Base-by-base conservation (phyloP, 148 eudicot species). In the Selenicereus undatus region DNA sequence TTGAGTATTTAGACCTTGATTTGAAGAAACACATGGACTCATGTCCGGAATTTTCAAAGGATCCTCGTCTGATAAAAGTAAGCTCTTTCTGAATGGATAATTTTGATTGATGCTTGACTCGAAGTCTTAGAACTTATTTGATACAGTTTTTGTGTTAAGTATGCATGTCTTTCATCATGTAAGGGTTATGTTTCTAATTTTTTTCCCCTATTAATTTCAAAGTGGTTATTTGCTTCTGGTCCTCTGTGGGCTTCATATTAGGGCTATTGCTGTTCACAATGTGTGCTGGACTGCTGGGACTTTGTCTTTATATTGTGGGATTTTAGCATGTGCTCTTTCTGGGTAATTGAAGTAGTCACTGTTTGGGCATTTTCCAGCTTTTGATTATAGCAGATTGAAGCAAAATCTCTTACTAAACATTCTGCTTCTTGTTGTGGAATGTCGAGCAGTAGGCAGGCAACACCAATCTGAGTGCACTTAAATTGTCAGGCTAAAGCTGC, bases 21-120 rank as follows among this genome's bases (percentile, higher is more conserved):
- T 84, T 96, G 90, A 93, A 93, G 93, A 93, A 95, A 74, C 95
- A 96, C 86, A 96, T 96, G 98, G 99, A 96, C 83, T 85, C 99
- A 70, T 87, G 88, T 78, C 99, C 99, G 56, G 98, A 93, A 29
- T 93, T 96, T 81, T 87, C 95, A 10, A 87, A 96, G 88, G 95
- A 96, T 89, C 91, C 93, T 9, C 93, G 90, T 16, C 80, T 91
- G 71, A 85, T 93, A 30, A 93, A 95, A 90, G 99, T 95, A 73
- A 77, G 86, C 78, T 36, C 77, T 81, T 88, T 81, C 69, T 79
- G 76, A 64, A 69, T 79, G 48, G 70, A 78, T 52, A 60, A 64
- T 74, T 39, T 51, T 48, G 16, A 66, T 74, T 51, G 26, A 48
- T 54, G 62, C 68, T 62, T 56, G 73, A 50, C 4, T 50, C 71